Evolutionary conservation across 1,139 yeast genomes (phyloP), one percentile per base, ranked within the genome.

Genomic region (Zygosaccharomyces pseudobailii): DNA sequence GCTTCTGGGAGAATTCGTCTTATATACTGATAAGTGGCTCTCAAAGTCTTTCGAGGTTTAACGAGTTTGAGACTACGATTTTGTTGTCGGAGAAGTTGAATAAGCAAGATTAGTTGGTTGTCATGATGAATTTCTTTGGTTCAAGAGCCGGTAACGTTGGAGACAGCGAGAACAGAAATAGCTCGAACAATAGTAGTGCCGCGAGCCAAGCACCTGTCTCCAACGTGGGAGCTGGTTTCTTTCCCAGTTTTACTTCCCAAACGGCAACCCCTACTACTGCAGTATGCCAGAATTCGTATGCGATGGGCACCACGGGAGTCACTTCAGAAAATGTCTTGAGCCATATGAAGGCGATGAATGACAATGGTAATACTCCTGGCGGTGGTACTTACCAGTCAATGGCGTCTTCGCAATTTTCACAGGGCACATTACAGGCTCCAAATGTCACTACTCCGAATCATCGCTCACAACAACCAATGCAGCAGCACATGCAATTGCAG

Each of bases 271-370:
- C 90, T 19, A 82, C 90, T 3, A 83, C 87, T 3, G 88, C 89
- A 0, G 67, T 83, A 9, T 73, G 82, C 40, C 76, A 76, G 53
- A 75, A 75, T 49, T 76, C 85, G 1, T 75, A 80, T 63, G 90
- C 79, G 2, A 78, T 82, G 64, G 90, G 89, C 1, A 82, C 88
- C 7, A 82, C 87, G 6, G 72, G 79, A 25, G 80, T 85, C 36
- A 55, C 59, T 38, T 66, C 70, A n/a, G 70, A 66, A 47, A 63
- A 65, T 34, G 66, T 63, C 8, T 50, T 67, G 27, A 59, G 66
- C 5, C 68, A 61, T 44, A 58, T 59, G 61, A 62, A 58, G 49
- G 56, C 57, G 38, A 56, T 49, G 49, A 53, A 50, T 56, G 54
- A 47, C 49, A 55, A 51, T 28, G 45, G 41, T n/a, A 27, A 20